Evolutionary conservation across 805 yeast species (phyloP).

Genomic region (Cyberlindnera subsufficiens): DNA sequence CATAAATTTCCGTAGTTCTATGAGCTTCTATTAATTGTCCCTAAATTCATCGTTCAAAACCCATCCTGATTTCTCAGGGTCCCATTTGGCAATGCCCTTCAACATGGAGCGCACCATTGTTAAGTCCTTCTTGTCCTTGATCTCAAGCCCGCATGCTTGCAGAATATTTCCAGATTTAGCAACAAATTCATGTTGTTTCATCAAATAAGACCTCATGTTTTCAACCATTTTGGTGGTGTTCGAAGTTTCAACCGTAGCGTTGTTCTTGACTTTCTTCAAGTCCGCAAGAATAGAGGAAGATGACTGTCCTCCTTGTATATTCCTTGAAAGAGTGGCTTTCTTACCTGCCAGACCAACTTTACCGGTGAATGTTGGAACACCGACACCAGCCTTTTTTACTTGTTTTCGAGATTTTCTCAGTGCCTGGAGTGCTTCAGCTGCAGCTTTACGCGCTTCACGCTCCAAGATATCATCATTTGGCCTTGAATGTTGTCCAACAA

Average conservation of each 20-base stretch:
- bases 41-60: constrained; percentile 48
- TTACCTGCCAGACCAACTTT: constrained; percentile 81
- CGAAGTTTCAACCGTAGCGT: constrained; percentile 1
- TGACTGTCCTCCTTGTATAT: constrained; percentile 22
- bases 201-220: constrained; percentile 36
- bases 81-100: constrained; percentile 64
- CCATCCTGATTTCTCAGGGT: constrained; percentile 57
- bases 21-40: neutral
- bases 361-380: constrained; percentile 97
- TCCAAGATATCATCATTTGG: constrained; percentile 38
- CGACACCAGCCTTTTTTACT: constrained; percentile 43
- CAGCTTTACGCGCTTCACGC: constrained; percentile 53
- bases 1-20: neutral
- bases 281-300: constrained; percentile 46
- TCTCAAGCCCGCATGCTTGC: constrained; percentile 28
- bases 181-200: constrained; percentile 28
- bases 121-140: constrained; percentile 48
- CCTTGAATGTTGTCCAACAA: constrained; percentile 45
- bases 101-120: constrained; percentile 62
- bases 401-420: constrained; percentile 47
- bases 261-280: constrained; percentile 36
- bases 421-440: constrained; percentile 47
- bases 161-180: constrained; percentile 48
- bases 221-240: constrained; percentile 23
- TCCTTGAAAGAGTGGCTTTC: constrained; percentile 20